These are phyloP conservation scores for Ascomycota sp. DNA, from an alignment of 2,329 filamentous ascomycete genomes.

Conservation along the genomic window DNA sequence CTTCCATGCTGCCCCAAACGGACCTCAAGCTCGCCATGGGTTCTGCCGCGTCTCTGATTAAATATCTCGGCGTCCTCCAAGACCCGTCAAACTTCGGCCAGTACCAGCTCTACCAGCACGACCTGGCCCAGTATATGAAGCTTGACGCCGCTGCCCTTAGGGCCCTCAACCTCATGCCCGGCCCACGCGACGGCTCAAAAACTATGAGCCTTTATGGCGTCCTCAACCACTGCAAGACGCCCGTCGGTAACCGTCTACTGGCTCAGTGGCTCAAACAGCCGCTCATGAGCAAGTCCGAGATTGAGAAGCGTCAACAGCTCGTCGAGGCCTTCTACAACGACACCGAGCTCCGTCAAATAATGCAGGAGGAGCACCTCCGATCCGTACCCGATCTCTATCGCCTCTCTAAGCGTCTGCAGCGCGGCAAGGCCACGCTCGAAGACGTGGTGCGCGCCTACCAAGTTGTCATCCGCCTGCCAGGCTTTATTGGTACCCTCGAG, in stretches of 20 bases:
- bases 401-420: constrained; percentile 84
- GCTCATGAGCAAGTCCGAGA: constrained; percentile 75
- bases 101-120: constrained; percentile 92
- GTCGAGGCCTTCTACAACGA: constrained; percentile 90
- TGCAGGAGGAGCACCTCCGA: constrained; percentile 89
- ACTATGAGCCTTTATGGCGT: constrained; percentile 92
- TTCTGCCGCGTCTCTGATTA: constrained; percentile 79
- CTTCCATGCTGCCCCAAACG: constrained; percentile 63
- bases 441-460: constrained; percentile 94
- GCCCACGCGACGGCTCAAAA: constrained; percentile 83
- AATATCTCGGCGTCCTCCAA: constrained; percentile 77
- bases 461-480: constrained; percentile 76
- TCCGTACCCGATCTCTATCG: constrained; percentile 89
- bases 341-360: constrained; percentile 79
- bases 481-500: constrained; percentile 74
- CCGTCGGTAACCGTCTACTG: constrained; percentile 71
- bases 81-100: constrained; percentile 92
- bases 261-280: constrained; percentile 97
- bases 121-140: constrained; percentile 95
- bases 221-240: constrained; percentile 94
- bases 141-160: constrained; percentile 85
- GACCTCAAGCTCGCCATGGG: constrained; percentile 94
- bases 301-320: constrained; percentile 77
- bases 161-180: constrained; percentile 92
- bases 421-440: constrained; percentile 75